Evolutionary conservation across 108 stramenopile genomes (phyloP).

Genomic region (Nannochloropsis gaditana): DNA sequence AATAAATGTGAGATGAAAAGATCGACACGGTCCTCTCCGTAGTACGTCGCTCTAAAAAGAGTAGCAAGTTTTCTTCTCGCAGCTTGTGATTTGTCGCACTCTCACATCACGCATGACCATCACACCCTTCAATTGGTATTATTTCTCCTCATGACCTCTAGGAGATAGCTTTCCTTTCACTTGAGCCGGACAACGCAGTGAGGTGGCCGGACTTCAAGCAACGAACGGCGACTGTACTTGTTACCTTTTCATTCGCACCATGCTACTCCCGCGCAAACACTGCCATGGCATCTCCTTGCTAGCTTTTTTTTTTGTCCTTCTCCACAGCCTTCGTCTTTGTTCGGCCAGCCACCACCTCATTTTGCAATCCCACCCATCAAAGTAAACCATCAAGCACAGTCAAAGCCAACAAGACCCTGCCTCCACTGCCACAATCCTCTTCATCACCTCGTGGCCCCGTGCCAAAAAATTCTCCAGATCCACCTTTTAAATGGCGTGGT

Average conservation of each 20-base stretch:
- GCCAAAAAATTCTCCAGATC: neutral
- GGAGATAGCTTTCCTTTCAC: too few relatives aligned
- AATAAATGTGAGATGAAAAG: too few relatives aligned
- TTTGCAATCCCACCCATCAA: neutral
- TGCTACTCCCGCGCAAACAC: neutral
- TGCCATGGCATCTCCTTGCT: neutral
- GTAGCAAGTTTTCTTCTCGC: too few relatives aligned
- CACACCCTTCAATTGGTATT: too few relatives aligned
- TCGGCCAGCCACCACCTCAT: neutral
- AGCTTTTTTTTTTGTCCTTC: neutral
- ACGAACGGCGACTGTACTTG: neutral
- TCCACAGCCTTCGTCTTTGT: conserved; percentile 5
- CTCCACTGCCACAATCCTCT: neutral
- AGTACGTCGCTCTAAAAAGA: too few relatives aligned
- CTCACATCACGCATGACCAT: too few relatives aligned
- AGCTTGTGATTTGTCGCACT: too few relatives aligned
- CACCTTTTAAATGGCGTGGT: neutral
- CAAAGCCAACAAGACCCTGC: neutral
- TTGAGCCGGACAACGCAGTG: too few relatives aligned
- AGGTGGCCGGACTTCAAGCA: neutral
- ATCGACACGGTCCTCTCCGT: too few relatives aligned
- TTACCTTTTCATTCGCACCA: neutral
- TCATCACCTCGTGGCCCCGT: neutral
- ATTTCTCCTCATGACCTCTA: too few relatives aligned
- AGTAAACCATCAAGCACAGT: neutral